Evolutionary conservation across 306 rosid species (phyloP).

Genomic region (Alnus rubra): DNA sequence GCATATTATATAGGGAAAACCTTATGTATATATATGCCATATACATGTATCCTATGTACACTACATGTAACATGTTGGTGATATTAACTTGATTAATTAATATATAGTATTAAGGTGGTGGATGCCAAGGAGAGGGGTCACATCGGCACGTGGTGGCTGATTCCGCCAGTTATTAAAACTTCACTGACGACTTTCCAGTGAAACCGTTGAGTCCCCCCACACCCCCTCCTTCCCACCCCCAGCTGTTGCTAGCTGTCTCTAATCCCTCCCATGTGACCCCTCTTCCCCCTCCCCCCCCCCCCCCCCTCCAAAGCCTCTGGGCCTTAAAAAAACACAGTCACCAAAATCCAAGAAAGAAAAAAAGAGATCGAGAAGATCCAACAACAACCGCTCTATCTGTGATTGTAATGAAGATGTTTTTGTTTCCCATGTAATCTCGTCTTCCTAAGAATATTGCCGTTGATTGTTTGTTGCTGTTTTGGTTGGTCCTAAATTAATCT

Average conservation of each 20-base stretch:
- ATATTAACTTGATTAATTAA: too few species aligned
- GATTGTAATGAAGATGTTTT: not conserved
- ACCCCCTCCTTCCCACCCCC: slow-evolving; percentile 22
- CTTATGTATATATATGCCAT: too few species aligned
- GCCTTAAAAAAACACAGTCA: slow-evolving; percentile 34
- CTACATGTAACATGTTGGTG: too few species aligned
- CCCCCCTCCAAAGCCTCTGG: slow-evolving; percentile 42
- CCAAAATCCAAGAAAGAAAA: slow-evolving; percentile 24
- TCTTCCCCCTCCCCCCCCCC: slow-evolving; percentile 34
- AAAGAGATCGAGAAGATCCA: slow-evolving; percentile 8
- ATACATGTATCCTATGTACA: too few species aligned
- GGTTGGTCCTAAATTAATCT: not conserved
- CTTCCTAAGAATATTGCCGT: too few species aligned
- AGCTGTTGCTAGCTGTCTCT: slow-evolving; percentile 99
- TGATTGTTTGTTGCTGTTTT: not conserved
- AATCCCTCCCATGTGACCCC: slow-evolving; percentile 79
- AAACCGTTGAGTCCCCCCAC: slow-evolving; percentile 44
- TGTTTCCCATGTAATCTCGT: not conserved
- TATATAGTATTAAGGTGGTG: slow-evolving; percentile 28
- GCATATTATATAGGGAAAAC: not conserved
- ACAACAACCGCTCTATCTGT: slow-evolving; percentile 5
- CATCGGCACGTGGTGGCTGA: slow-evolving; percentile 92
- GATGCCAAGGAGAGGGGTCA: slow-evolving; percentile 64
- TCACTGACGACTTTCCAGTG: slow-evolving; percentile 54
- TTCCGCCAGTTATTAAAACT: slow-evolving; percentile 48